Conservation (phyloP, 2,329 filamentous ascomycete species). For the Calonectria pteridis region DNA sequence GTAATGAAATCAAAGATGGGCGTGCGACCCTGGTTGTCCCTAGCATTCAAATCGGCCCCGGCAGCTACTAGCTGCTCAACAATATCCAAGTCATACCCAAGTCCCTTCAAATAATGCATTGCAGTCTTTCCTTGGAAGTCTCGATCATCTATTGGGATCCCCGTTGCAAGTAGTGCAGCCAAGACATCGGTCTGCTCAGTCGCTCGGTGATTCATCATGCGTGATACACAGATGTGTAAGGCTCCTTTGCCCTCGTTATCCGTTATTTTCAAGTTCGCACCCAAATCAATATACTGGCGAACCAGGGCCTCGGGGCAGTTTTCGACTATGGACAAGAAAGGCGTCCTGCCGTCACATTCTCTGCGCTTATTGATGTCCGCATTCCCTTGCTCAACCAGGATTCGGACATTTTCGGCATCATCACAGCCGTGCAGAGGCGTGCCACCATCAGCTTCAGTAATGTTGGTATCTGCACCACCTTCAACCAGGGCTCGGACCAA, state of each 20-base stretch:
- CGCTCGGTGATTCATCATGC: background rate
- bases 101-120: background rate
- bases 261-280: slow-evolving; percentile 24
- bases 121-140: background rate
- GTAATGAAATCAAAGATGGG: background rate
- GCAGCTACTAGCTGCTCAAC: background rate
- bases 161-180: background rate
- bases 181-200: background rate
- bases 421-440: slow-evolving; percentile 34
- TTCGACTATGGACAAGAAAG: slow-evolving; percentile 33
- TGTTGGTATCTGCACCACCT: slow-evolving; percentile 40
- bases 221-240: background rate
- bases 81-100: background rate
- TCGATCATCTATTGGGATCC: background rate
- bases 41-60: background rate
- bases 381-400: slow-evolving; percentile 41
- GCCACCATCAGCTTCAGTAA: slow-evolving; percentile 22
- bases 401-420: slow-evolving; percentile 24
- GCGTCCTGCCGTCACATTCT: slow-evolving; percentile 34
- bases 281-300: slow-evolving; percentile 32
- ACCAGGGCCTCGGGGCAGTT: background rate
- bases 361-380: slow-evolving; percentile 41
- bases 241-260: background rate
- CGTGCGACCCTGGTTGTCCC: background rate
- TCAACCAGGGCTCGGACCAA: slow-evolving; percentile 34